phyloP scores from a whole-genome alignment of 371 early-diverging fungal species.

The Rhizopus arrhizus region DNA sequence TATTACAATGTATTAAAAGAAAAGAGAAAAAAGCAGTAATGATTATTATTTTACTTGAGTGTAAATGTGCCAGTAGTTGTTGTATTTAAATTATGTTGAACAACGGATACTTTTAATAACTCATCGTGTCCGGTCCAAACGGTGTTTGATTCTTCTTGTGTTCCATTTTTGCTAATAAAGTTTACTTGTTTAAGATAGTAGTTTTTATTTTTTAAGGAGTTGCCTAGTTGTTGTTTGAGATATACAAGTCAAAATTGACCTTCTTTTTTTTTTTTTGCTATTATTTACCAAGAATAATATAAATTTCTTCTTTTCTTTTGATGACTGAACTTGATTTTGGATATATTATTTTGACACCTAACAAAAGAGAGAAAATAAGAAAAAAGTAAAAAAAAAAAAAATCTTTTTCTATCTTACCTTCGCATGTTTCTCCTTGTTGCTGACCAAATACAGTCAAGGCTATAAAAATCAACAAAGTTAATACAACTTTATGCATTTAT shows the following conservation, averaged over 20 bases:
- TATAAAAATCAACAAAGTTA: not conserved
- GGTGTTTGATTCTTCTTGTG: slow-evolving; percentile 11
- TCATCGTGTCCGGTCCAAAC: slow-evolving; percentile 21
- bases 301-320: not conserved
- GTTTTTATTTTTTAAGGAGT: not conserved
- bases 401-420: not conserved
- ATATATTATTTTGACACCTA: slow-evolving; percentile 1
- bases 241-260: not conserved
- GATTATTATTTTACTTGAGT: not conserved
- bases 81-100: slow-evolving; percentile 22
- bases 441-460: not conserved
- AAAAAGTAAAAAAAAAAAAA: too few species aligned
- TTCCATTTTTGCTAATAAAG: slow-evolving; percentile 2
- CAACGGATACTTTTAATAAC: slow-evolving; percentile 15
- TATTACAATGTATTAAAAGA: not conserved
- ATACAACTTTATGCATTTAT: not conserved
- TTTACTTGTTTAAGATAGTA: not conserved
- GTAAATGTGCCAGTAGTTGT: slow-evolving; percentile 18
- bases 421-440: not conserved
- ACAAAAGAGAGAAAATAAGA: not conserved
- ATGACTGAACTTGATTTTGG: not conserved
- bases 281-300: not conserved
- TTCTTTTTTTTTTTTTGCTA: too few species aligned
- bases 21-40: not conserved
- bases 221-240: not conserved